Conservation (phyloP, 1,284 basidiomycete species). For the Pholiota adiposa region DNA sequence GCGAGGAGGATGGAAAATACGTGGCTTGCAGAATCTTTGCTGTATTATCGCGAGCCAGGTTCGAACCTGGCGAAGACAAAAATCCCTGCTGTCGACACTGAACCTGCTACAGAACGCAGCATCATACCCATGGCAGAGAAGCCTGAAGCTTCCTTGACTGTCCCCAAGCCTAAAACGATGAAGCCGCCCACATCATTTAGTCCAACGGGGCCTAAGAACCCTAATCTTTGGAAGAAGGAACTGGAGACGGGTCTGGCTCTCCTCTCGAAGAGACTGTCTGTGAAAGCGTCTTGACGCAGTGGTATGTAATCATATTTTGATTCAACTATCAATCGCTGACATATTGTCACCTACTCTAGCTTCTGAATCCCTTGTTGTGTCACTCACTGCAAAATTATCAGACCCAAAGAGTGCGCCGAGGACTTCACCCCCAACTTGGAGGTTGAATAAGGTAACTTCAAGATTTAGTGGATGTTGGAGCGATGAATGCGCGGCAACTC, state of each 20-base stretch:
- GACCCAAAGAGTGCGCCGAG: too few relatives aligned
- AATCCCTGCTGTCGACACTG: too few relatives aligned
- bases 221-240: conserved; percentile 7
- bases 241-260: conserved; percentile 1
- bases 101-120: not conserved
- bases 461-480: too few relatives aligned
- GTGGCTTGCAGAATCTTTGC: conserved; percentile 30
- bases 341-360: too few relatives aligned
- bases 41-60: conserved; percentile 2
- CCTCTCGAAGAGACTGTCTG: not conserved
- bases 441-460: too few relatives aligned
- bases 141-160: not conserved
- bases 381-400: too few relatives aligned
- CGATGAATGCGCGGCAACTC: too few relatives aligned
- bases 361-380: too few relatives aligned
- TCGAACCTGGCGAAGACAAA: not conserved
- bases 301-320: not conserved
- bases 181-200: not conserved
- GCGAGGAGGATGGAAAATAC: conserved; percentile 31
- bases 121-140: not conserved
- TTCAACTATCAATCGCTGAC: not conserved
- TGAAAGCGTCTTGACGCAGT: not conserved
- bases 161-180: not conserved
- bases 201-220: not conserved
- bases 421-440: too few relatives aligned